These are phyloP conservation scores for Pelomyxa schiedti DNA, from an alignment of 78 protist species.

Conservation along the genomic window DNA sequence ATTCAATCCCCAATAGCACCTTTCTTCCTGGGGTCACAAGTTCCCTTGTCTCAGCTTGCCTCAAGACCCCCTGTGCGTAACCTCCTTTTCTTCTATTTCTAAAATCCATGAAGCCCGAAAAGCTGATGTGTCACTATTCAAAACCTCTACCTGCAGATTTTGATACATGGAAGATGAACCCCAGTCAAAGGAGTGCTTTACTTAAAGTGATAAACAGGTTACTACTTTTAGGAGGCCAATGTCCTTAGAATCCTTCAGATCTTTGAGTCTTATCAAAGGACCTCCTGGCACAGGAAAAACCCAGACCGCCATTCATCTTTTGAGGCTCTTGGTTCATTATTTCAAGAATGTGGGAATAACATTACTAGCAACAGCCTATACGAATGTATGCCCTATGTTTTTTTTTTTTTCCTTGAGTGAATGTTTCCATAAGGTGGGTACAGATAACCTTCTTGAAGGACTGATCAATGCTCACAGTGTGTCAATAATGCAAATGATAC, in stretches of 20 bases:
- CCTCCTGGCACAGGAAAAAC: slow-evolving; percentile 26
- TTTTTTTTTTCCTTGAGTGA: not conserved
- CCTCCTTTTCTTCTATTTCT: not conserved
- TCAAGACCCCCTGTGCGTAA: not conserved
- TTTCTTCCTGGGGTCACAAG: not conserved
- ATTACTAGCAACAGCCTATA: slow-evolving; percentile 5
- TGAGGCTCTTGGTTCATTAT: not conserved
- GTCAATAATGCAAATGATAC: too few relatives aligned
- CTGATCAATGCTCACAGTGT: too few relatives aligned
- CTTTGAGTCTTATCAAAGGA: slow-evolving; percentile 1
- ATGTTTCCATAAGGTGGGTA: not conserved
- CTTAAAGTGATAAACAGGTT: not conserved
- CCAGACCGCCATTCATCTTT: not conserved
- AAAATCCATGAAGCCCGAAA: too few relatives aligned
- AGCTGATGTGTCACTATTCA: not conserved
- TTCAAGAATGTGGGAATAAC: not conserved
- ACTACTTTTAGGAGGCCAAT: not conserved
- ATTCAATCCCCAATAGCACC: too few relatives aligned
- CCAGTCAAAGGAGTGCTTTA: not conserved
- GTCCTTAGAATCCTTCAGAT: not conserved
- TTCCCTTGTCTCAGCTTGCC: not conserved
- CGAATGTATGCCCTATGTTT: not conserved
- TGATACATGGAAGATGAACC: not conserved
- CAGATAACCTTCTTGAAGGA: slow-evolving; percentile 15
- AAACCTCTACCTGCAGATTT: not conserved